Percentiles rank a stretch among this genome's conserved stretches.
These are phyloP conservation scores for Coprinellus micaceus DNA, from an alignment of 768 basidiomycete genomes.

Conservation along the genomic window DNA sequence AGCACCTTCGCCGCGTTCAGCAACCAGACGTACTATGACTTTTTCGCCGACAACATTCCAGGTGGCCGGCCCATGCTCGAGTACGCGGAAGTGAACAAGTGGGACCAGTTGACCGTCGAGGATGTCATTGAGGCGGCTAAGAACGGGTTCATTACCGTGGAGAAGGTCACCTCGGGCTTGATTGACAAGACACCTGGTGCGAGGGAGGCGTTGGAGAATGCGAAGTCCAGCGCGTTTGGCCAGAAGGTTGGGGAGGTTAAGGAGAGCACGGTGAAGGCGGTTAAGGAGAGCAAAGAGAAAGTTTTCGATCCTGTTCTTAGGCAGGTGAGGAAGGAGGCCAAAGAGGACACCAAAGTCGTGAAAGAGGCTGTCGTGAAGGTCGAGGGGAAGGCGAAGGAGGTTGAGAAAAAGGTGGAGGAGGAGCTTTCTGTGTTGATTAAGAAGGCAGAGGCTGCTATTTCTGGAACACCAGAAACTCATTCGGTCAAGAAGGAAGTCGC, in stretches of 20 bases:
- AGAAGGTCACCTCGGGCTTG: conserved; percentile 49
- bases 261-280: conserved; percentile 32
- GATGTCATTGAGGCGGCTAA: conserved; percentile 54
- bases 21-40: conserved; percentile 75
- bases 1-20: conserved; percentile 78
- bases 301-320: conserved; percentile 37
- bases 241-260: conserved; percentile 41
- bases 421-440: conserved; percentile 65
- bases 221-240: conserved; percentile 23
- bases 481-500: not conserved
- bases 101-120: conserved; percentile 70
- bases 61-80: conserved; percentile 74
- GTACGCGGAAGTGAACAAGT: conserved; percentile 73
- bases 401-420: conserved; percentile 46
- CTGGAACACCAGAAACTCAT: conserved; percentile 32
- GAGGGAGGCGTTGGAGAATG: conserved; percentile 30
- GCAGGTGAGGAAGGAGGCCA: conserved; percentile 30
- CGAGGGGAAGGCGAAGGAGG: conserved; percentile 30
- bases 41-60: conserved; percentile 81
- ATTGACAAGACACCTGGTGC: conserved; percentile 39
- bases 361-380: conserved; percentile 15
- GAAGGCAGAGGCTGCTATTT: conserved; percentile 71
- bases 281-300: conserved; percentile 42
- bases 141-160: conserved; percentile 44
- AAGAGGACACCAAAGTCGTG: conserved; percentile 2